Evolutionary conservation across 2,329 filamentous ascomycete species (phyloP), one percentile per base, ranked within the genome.

Genomic region (Sclerotinia sclerotiorum): DNA sequence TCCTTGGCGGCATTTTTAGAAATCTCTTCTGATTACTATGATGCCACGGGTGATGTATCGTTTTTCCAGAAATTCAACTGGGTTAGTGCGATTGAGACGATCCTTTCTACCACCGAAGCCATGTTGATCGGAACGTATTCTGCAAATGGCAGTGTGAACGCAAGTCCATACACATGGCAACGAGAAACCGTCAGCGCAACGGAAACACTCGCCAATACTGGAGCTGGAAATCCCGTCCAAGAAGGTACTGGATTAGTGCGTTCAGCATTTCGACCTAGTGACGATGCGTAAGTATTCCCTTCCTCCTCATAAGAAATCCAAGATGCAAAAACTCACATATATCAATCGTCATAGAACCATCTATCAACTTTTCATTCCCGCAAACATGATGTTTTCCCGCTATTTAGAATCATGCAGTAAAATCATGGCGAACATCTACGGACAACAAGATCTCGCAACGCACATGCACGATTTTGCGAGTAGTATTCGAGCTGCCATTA

Each of bases 231-330:
- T 73, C 94, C 94, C 0, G 85, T 97, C 2, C 90, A 88, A 66
- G 80, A 79, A 52, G 87, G 87, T 42, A 95, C 93, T 1, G 93
- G 93, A 0, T 85, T 97, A 63, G 86, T 97, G 54, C 87, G 94
- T 67, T 94, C 91, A 72, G 93, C 93, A 42, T 97, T 97, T 82
- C 86, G 94, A 1, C 94, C 94, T 0, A 94, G 91, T 69, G 94
- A 98, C 78, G 94, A 97, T 78, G 88, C 92, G 19, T 92, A 48
- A 69, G 76, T 66, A 51, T 2, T 24, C 10, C 21, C 8, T 32
- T 19, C 39, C 35, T 10, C 15, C 35, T 10, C 15, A 35, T 1
- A 6, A 1, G 27, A 46, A 24, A 11, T 3, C 2, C 5, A 10
- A 24, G 19, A 65, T 24, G 4, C 15, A 21, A 48, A 21, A 48